Evolutionary conservation across 345 rosid species (phyloP).

Genomic region (Populus simonii): DNA sequence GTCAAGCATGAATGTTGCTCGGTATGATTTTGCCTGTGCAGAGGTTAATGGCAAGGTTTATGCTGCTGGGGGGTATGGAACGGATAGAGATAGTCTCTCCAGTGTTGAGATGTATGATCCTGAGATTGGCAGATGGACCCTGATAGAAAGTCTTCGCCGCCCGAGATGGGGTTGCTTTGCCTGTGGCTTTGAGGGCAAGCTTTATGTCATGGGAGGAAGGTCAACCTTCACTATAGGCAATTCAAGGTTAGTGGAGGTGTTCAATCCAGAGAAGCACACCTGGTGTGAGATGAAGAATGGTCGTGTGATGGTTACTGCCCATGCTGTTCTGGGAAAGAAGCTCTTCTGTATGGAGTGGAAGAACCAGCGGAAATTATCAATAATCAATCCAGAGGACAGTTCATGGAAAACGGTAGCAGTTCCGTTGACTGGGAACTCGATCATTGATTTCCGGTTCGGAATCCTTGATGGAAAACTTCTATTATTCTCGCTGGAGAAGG

Average conservation of each 20-base stretch:
- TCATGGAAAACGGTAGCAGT: constrained; percentile 77
- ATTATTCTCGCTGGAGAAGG: constrained; percentile 57
- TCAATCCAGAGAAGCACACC: constrained; percentile 52
- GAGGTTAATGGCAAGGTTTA: constrained; percentile 81
- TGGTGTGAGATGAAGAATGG: constrained; percentile 90
- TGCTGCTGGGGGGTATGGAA: constrained; percentile 76
- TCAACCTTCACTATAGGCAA: constrained; percentile 90
- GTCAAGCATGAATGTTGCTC: constrained; percentile 65
- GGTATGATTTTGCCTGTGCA: constrained; percentile 86
- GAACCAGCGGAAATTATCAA: constrained; percentile 69
- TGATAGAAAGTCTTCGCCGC: constrained; percentile 67
- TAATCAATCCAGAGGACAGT: constrained; percentile 56
- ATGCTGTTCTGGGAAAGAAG: constrained; percentile 68
- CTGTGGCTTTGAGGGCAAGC: constrained; percentile 67
- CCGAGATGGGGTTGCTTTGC: constrained; percentile 92
- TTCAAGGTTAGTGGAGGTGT: constrained; percentile 70
- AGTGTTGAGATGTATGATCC: constrained; percentile 80
- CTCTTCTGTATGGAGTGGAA: constrained; percentile 93
- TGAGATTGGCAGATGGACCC: constrained; percentile 52
- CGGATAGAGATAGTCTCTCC: constrained; percentile 64
- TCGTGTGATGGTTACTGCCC: constrained; percentile 90
- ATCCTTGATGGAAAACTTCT: constrained; percentile 69
- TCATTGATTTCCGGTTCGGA: constrained; percentile 68
- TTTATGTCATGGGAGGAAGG: constrained; percentile 91
- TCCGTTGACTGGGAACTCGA: constrained; percentile 71